A percentile compares a stretch with the other conserved stretches of the same genome.
These are phyloP conservation scores for Rosa hybrid DNA, from an alignment of 331 rosid species.

Conservation along the genomic window DNA sequence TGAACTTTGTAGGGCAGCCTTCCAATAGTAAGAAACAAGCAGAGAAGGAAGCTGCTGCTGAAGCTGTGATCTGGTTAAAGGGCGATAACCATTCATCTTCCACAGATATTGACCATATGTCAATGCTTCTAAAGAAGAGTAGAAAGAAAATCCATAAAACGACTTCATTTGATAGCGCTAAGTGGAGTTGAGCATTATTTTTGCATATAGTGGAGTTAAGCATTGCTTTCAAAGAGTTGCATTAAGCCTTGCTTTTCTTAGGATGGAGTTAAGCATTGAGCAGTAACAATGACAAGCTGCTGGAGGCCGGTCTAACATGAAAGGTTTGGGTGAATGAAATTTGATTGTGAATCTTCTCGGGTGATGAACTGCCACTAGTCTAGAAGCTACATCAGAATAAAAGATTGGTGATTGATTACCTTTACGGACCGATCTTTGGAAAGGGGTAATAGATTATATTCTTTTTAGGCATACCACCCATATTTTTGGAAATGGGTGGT, in stretches of 20 bases:
- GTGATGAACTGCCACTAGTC: neutral
- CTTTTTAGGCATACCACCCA: slow-evolving; percentile 10
- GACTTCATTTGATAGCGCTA: slow-evolving; percentile 43
- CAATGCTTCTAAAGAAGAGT: slow-evolving; percentile 66
- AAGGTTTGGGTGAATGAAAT: neutral
- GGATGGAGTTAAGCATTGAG: neutral
- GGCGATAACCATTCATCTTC: slow-evolving; percentile 62
- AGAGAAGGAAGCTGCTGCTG: slow-evolving; percentile 83
- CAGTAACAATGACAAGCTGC: neutral
- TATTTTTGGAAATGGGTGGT: slow-evolving; percentile 14
- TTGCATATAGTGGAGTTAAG: neutral
- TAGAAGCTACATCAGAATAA: neutral
- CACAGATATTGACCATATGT: slow-evolving; percentile 49
- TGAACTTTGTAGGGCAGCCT: slow-evolving; percentile 72
- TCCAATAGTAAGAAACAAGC: slow-evolving; percentile 70
- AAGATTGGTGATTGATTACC: slow-evolving; percentile 25
- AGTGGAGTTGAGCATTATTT: slow-evolving; percentile 50
- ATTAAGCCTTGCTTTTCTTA: slow-evolving; percentile 31
- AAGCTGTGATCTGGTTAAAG: slow-evolving; percentile 81
- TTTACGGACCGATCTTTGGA: slow-evolving; percentile 25
- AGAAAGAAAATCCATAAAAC: slow-evolving; percentile 42
- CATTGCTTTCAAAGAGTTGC: neutral
- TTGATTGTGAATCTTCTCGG: neutral
- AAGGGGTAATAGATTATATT: slow-evolving; percentile 21
- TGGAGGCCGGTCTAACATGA: slow-evolving; percentile 21